Evolutionary conservation across 2,329 filamentous ascomycete species (phyloP), one percentile per base, ranked within the genome.

Genomic region (Curvularia verruculosa): DNA sequence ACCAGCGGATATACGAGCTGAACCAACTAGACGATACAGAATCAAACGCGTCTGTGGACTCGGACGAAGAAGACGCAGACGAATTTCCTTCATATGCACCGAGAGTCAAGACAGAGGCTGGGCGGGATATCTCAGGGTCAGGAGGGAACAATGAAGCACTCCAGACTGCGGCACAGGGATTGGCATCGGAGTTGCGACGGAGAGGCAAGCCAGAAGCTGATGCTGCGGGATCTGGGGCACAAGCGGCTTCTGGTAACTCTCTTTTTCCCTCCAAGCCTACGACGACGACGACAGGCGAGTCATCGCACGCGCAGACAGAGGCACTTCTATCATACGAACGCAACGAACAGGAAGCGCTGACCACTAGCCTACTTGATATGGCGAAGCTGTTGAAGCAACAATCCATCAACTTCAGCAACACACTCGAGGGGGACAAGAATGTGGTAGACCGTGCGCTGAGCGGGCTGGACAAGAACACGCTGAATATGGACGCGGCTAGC

Each of bases 291-390:
- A 75, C 61, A 41, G 56, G 63, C 47, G 61, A 74, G 28, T 65
- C 68, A 29, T 61, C 61, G 5, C 63, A 74, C 15, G 59, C 71
- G 21, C 67, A 76, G 29, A 75, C 76, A 1, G 92, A 96, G 78
- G 83, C 87, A 0, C 83, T 92, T 29, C 84, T 96, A 41, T 86
- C 90, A 66, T 84, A 89, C 69, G 87, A 96, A 71, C 89, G 91
- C 51, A 82, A 81, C 52, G 92, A 96, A 78, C 93, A 97, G 76
- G 92, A 96, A 75, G 81, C 84, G 31, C 83, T 98, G 3, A 94
- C 93, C 0, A 83, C 85, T 36, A 93, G 90, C 7, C 87, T 98
- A n/a, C 82, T 96, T 21, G 80, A 84, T 43, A 90, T 97, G 79
- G 93, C 94, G 1, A 81, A 84, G 21, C 85, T 89, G 47, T 84